Conservation (phyloP, 2,329 filamentous ascomycete species). For the Fusarium sp. region DNA sequence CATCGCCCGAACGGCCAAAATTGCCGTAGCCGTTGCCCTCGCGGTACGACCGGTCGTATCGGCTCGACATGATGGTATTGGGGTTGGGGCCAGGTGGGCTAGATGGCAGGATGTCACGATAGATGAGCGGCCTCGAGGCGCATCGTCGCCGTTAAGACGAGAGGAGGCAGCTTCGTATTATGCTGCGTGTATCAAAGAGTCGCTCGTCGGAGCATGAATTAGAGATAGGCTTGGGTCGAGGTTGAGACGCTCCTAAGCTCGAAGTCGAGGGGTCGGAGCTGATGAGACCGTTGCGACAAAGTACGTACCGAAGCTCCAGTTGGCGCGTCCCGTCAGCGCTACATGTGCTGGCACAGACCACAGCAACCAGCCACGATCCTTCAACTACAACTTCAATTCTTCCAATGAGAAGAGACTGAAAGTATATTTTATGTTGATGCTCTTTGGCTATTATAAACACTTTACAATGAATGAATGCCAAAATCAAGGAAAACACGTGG, state of each 20-base stretch:
- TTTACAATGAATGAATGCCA: conserved; percentile 9
- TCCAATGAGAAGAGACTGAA: background rate
- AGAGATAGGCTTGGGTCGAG: background rate
- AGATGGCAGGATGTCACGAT: conserved; percentile 30
- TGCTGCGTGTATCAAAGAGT: background rate
- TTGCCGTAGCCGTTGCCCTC: conserved; percentile 60
- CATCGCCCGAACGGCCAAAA: conserved; percentile 55
- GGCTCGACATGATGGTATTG: conserved; percentile 60
- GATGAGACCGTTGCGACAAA: conserved; percentile 22
- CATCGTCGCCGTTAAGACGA: conserved; percentile 33
- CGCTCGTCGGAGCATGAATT: background rate
- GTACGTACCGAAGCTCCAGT: conserved; percentile 6
- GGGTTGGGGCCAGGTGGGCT: conserved; percentile 20
- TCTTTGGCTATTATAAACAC: background rate
- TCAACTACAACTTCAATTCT: background rate
- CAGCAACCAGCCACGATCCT: conserved; percentile 2
- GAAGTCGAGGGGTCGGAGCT: conserved; percentile 30
- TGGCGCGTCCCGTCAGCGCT: background rate
- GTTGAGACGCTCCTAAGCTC: conserved; percentile 6
- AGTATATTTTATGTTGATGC: background rate
- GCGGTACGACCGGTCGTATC: conserved; percentile 58
- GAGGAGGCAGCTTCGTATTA: background rate
- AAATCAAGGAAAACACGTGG: conserved; percentile 6
- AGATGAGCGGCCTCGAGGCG: conserved; percentile 24
- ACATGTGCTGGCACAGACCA: conserved; percentile 10